Percentiles rank a stretch among this genome's conserved stretches.
Evolutionary conservation across 176 grass and related monocot species (phyloP).

Genomic region (Microstegium vimineum): DNA sequence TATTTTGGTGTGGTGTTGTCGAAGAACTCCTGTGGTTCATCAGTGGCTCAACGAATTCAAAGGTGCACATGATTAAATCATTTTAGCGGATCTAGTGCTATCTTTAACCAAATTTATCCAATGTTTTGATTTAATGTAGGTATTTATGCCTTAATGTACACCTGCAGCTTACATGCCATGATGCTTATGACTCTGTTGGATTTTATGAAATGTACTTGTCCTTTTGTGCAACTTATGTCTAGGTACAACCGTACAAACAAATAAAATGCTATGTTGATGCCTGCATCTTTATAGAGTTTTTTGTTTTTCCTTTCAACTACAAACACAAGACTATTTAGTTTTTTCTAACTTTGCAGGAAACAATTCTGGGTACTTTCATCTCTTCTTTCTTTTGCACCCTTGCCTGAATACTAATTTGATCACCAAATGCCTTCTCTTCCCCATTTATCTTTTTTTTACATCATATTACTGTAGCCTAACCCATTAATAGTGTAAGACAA

Average conservation of each 20-base stretch:
- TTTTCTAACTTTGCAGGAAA: neutral
- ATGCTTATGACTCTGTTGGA: neutral
- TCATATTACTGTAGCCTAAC: neutral
- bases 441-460: neutral
- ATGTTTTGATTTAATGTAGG: neutral
- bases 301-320: neutral
- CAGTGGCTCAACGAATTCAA: slow-evolving; percentile 74
- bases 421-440: neutral
- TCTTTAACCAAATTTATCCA: neutral
- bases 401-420: neutral
- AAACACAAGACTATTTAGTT: neutral
- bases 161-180: neutral
- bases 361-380: neutral
- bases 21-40: slow-evolving; percentile 95
- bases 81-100: neutral
- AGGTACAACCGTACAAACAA: neutral
- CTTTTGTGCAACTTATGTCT: neutral
- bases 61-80: slow-evolving; percentile 43
- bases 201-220: neutral
- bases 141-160: neutral
- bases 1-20: slow-evolving; percentile 85
- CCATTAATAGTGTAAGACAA: neutral
- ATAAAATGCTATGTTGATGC: neutral
- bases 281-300: neutral
- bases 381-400: neutral